phyloP scores from a whole-genome alignment of 2,329 filamentous ascomycete genomes.

The Diaporthe capsici region DNA sequence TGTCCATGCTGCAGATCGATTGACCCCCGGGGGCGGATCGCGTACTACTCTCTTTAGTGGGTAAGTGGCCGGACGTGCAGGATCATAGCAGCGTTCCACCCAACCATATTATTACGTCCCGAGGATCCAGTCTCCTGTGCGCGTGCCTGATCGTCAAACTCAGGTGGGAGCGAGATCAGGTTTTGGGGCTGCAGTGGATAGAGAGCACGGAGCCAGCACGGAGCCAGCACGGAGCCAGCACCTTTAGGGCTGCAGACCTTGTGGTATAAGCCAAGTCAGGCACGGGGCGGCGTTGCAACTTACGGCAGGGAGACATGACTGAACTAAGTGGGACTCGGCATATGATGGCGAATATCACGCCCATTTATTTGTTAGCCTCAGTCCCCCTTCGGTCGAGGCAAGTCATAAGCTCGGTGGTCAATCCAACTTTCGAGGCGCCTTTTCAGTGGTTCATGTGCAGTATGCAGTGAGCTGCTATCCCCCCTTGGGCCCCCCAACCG shows the following conservation, averaged over 20 bases:
- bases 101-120: constrained; percentile 2
- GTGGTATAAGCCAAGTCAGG: constrained; percentile 22
- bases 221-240: neutral
- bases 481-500: no score
- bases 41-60: constrained; percentile 9
- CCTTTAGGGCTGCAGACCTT: constrained; percentile 30
- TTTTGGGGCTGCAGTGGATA: constrained; percentile 18
- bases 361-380: constrained; percentile 23
- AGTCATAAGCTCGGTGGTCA: constrained; percentile 12
- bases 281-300: constrained; percentile 29
- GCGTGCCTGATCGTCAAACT: constrained; percentile 28
- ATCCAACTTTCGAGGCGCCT: neutral
- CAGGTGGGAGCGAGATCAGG: constrained; percentile 25
- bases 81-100: neutral
- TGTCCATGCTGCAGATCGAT: constrained; percentile 25
- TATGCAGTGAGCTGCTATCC: neutral
- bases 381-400: constrained; percentile 6
- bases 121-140: constrained; percentile 14
- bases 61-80: constrained; percentile 6
- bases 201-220: constrained; percentile 4
- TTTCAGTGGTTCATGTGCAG: neutral
- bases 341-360: constrained; percentile 8
- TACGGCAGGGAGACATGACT: constrained; percentile 13
- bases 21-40: constrained; percentile 15
- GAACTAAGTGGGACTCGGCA: constrained; percentile 20